These are phyloP conservation scores for Dissophora ornata DNA, from an alignment of 192 early-diverging fungal genomes.

Conservation along the genomic window DNA sequence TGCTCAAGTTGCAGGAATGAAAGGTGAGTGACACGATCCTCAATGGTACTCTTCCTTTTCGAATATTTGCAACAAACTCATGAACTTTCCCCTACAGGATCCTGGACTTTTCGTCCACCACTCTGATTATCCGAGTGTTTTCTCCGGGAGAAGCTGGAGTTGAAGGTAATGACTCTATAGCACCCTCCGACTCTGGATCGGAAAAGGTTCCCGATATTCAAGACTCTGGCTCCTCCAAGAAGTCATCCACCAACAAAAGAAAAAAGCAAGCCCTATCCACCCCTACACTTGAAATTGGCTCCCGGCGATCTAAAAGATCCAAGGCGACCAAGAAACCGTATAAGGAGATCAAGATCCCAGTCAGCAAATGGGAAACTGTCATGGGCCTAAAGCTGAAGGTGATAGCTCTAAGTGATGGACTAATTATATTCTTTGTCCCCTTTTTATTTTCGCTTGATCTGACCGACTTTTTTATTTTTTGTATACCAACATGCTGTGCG, in stretches of 20 bases:
- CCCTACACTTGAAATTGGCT: neutral
- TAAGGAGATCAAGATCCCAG: conserved; percentile 11
- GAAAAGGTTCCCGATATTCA: too few species aligned
- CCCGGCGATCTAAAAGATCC: conserved; percentile 27
- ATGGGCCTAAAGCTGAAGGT: conserved; percentile 48
- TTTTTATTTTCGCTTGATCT: too few species aligned
- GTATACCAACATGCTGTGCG: neutral
- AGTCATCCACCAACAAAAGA: conserved; percentile 1
- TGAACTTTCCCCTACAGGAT: conserved; percentile 8
- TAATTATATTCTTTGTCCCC: too few species aligned
- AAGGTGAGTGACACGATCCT: too few species aligned
- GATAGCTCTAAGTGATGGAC: too few species aligned
- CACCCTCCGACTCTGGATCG: neutral
- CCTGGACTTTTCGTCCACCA: conserved; percentile 23
- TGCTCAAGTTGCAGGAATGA: conserved; percentile 18
- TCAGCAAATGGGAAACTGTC: conserved; percentile 31
- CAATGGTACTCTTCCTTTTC: too few species aligned
- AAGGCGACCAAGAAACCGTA: conserved; percentile 15
- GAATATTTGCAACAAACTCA: too few species aligned
- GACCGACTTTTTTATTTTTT: neutral
- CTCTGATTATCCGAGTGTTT: conserved; percentile 12
- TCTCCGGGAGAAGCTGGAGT: neutral
- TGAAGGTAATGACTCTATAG: neutral
- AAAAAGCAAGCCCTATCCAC: neutral
- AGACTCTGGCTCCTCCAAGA: neutral